Conservation (phyloP, 2,329 filamentous ascomycete species). For the Colletotrichum destructivum region DNA sequence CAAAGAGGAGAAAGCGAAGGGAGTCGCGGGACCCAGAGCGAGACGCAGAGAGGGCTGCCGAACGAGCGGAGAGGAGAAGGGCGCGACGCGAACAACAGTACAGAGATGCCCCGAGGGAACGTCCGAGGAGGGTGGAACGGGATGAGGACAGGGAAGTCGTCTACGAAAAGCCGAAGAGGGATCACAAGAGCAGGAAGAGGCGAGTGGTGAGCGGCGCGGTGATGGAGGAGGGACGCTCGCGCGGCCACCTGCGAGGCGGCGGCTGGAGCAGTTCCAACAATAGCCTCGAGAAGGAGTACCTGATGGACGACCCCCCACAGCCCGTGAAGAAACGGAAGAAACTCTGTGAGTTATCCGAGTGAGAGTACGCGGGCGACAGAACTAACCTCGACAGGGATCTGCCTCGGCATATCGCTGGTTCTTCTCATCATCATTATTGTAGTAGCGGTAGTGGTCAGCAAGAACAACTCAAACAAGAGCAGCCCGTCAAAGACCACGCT, state of each 20-base stretch:
- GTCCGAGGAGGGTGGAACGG: constrained; percentile 41
- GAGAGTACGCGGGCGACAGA: constrained; percentile 28
- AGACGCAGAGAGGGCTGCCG: constrained; percentile 53
- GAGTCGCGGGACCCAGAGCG: constrained; percentile 42
- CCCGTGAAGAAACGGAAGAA: constrained; percentile 71
- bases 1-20: constrained; percentile 57
- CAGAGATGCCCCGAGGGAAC: constrained; percentile 39
- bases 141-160: constrained; percentile 47
- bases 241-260: constrained; percentile 60
- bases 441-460: constrained; percentile 76
- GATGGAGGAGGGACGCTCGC: constrained; percentile 74
- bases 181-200: constrained; percentile 63
- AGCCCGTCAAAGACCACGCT: constrained; percentile 58
- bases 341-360: constrained; percentile 67
- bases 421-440: constrained; percentile 78
- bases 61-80: constrained; percentile 48
- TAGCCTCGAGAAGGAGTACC: constrained; percentile 66
- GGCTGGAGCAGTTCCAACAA: constrained; percentile 60
- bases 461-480: constrained; percentile 63
- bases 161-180: constrained; percentile 54
- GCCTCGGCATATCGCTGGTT: constrained; percentile 67
- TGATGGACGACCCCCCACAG: constrained; percentile 58
- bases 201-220: constrained; percentile 80
- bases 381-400: constrained; percentile 63
- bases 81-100: constrained; percentile 36